Evolutionary conservation across 805 yeast genomes (phyloP).

Genomic region (Ogataea methylovora): DNA sequence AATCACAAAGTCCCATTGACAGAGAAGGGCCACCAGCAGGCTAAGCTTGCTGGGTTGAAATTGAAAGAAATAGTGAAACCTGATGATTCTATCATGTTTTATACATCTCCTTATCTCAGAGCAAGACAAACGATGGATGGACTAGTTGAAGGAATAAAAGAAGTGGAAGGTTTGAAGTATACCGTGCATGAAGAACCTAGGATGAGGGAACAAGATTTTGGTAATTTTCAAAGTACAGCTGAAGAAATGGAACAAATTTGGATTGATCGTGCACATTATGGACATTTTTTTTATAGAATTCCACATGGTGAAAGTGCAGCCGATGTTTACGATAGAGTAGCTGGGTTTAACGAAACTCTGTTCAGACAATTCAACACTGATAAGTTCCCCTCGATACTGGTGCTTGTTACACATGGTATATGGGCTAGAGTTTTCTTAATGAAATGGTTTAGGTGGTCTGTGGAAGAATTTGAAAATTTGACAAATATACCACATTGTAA

Average conservation of each 20-base stretch:
- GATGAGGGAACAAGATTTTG: constrained; percentile 92
- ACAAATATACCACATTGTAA: constrained; percentile 82
- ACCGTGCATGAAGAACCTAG: constrained; percentile 80
- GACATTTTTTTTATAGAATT: constrained; percentile 81
- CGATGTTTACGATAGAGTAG: constrained; percentile 86
- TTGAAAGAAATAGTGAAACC: constrained; percentile 30
- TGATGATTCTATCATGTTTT: constrained; percentile 61
- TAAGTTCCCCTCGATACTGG: constrained; percentile 72
- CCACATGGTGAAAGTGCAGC: constrained; percentile 96
- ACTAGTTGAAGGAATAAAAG: constrained; percentile 46
- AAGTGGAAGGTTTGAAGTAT: constrained; percentile 32
- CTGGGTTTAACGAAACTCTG: constrained; percentile 82
- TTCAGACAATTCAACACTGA: constrained; percentile 69
- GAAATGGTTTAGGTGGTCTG: constrained; percentile 94
- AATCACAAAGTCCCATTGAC: constrained; percentile 79
- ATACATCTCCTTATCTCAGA: constrained; percentile 80
- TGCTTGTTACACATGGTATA: constrained; percentile 87
- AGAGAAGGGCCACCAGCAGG: constrained; percentile 58
- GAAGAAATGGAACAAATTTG: constrained; percentile 76
- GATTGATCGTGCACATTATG: constrained; percentile 81
- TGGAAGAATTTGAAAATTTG: constrained; percentile 79
- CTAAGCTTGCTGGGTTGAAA: constrained; percentile 51
- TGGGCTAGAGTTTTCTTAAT: constrained; percentile 89
- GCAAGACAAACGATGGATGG: constrained; percentile 80
- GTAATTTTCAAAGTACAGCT: constrained; percentile 76